Conservation (phyloP, 1,139 yeast genomes). For the Geotrichum macrosporum region DNA sequence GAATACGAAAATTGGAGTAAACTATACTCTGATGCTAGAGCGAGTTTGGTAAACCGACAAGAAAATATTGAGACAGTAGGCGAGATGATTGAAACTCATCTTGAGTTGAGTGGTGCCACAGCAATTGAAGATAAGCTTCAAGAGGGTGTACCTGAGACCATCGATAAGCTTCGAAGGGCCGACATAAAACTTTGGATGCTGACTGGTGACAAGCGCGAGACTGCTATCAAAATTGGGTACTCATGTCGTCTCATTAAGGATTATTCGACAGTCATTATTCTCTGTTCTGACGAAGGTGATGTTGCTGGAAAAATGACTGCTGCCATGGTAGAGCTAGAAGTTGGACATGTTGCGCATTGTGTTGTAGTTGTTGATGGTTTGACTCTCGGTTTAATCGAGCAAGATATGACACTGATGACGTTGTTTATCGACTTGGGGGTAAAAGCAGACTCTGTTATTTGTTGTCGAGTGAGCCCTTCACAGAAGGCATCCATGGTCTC, state of each 20-base stretch:
- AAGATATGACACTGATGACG: constrained; percentile 65
- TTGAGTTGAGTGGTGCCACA: constrained; percentile 81
- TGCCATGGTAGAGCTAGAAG: constrained; percentile 54
- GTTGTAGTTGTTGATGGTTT: constrained; percentile 92
- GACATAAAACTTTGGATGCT: constrained; percentile 97
- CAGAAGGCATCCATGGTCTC: constrained; percentile 89
- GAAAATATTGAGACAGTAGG: constrained; percentile 68
- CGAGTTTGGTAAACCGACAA: constrained; percentile 65
- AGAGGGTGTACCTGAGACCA: constrained; percentile 91
- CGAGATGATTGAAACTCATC: constrained; percentile 57
- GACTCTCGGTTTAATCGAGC: constrained; percentile 67
- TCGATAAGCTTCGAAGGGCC: constrained; percentile 85
- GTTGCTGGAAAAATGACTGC: constrained; percentile 51
- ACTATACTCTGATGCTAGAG: constrained; percentile 69
- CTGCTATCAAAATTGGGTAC: constrained; percentile 95
- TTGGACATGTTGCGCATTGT: constrained; percentile 80
- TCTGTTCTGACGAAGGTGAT: constrained; percentile 52
- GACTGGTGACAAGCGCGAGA: constrained; percentile 95
- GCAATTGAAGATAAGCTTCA: constrained; percentile 97
- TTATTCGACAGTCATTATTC: constrained; percentile 75
- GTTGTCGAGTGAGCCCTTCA: constrained; percentile 94
- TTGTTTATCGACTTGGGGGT: constrained; percentile 80
- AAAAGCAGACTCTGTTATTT: constrained; percentile 81
- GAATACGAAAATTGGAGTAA: constrained; percentile 65
- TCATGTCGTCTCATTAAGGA: constrained; percentile 90